Conservation (phyloP, 257 asterid species). For the Solanum virginianum region DNA sequence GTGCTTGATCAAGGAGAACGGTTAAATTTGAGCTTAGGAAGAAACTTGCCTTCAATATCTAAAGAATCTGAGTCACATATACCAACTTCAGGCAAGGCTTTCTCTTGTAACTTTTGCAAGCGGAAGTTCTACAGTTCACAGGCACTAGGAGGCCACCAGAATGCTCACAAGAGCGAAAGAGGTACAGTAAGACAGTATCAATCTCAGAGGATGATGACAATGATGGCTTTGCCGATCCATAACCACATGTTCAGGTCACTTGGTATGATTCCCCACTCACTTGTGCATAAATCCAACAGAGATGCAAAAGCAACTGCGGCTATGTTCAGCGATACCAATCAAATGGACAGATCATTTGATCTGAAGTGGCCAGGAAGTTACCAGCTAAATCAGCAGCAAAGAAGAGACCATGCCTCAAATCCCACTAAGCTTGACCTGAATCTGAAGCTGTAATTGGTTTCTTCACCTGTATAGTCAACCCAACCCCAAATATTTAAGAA, state of each 20-base stretch:
- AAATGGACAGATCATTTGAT: constrained; percentile 21
- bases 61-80: constrained; percentile 27
- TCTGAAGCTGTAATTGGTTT: constrained; percentile 49
- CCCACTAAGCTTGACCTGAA: constrained; percentile 53
- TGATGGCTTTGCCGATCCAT: constrained; percentile 29
- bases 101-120: constrained; percentile 90
- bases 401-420: constrained; percentile 31
- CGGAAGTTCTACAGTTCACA: constrained; percentile 85
- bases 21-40: constrained; percentile 60
- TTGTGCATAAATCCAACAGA: constrained; percentile 45
- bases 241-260: constrained; percentile 58
- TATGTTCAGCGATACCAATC: constrained; percentile 22
- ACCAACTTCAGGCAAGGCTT: constrained; percentile 39
- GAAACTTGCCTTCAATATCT: constrained; percentile 16
- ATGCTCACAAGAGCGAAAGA: constrained; percentile 92
- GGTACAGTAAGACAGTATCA: constrained; percentile 59
- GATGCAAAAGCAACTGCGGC: constrained; percentile 22
- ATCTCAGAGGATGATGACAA: constrained; percentile 45
- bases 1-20: constrained; percentile 33
- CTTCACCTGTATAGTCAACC: neutral
- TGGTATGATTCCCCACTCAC: constrained; percentile 63
- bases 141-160: constrained; percentile 97
- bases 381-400: constrained; percentile 29
- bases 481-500: neutral
- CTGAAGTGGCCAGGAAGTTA: constrained; percentile 81